phyloP scores from a whole-genome alignment of 2,329 filamentous ascomycete species.

The Samsoniella hepiali region DNA sequence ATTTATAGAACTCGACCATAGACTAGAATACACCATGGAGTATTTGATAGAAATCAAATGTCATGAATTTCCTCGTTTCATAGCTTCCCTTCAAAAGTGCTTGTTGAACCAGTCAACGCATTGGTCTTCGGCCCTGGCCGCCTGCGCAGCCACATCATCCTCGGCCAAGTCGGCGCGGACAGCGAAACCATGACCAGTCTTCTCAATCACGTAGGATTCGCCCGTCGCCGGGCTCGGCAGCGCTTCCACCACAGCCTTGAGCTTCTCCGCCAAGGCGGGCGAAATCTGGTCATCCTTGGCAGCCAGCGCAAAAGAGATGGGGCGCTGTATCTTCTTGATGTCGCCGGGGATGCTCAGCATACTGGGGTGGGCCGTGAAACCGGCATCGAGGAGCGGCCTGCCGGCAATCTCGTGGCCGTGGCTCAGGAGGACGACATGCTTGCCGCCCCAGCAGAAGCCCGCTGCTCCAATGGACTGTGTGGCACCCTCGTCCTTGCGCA shows the following conservation, averaged over 20 bases:
- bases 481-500: constrained; percentile 33
- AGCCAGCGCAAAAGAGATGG: constrained; percentile 46
- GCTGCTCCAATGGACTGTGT: constrained; percentile 45
- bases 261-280: constrained; percentile 29
- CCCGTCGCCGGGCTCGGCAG: constrained; percentile 33
- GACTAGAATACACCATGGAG: background rate
- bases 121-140: constrained; percentile 33
- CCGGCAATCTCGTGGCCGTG: constrained; percentile 33
- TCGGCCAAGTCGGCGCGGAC: constrained; percentile 31
- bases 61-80: background rate
- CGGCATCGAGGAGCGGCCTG: constrained; percentile 46
- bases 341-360: constrained; percentile 46
- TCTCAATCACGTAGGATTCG: constrained; percentile 37
- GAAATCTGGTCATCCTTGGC: constrained; percentile 43
- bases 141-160: constrained; percentile 27
- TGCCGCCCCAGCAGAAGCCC: constrained; percentile 64
- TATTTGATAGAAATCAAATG: background rate
- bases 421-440: constrained; percentile 49
- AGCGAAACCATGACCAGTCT: constrained; percentile 42
- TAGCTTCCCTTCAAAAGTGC: constrained; percentile 19
- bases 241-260: constrained; percentile 35
- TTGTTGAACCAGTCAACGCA: constrained; percentile 33
- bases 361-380: constrained; percentile 52
- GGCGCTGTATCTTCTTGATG: constrained; percentile 41
- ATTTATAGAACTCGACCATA: background rate